Evolutionary conservation across 441 rosid species (phyloP).

Genomic region (Manihot esculenta): DNA sequence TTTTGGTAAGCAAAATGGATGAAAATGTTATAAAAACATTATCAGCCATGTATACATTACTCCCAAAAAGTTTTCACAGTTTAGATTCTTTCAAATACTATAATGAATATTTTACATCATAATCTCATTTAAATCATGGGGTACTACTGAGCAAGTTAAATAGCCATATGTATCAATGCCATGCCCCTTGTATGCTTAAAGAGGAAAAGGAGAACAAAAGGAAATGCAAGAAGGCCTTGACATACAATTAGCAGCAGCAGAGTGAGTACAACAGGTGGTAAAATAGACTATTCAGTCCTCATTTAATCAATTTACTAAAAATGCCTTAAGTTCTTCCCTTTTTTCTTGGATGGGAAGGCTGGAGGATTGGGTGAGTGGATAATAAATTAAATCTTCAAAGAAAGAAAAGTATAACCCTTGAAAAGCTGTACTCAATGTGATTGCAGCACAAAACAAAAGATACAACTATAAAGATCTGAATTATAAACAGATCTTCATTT

Average conservation of each 20-base stretch:
- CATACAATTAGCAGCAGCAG: background rate
- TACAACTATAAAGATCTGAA: background rate
- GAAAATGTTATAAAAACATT: slow-evolving; percentile 16
- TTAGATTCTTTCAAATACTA: background rate
- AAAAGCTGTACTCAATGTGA: background rate
- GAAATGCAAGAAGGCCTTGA: background rate
- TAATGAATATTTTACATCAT: background rate
- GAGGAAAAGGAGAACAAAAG: no score
- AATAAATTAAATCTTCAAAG: no score
- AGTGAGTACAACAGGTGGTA: background rate
- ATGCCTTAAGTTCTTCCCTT: no score
- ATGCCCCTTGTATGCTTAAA: no score
- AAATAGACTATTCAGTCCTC: background rate
- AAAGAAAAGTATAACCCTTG: no score
- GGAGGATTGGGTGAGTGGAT: no score
- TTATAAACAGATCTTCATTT: background rate
- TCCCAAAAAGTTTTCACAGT: background rate
- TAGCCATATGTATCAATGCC: no score
- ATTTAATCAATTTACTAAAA: background rate
- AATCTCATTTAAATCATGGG: background rate
- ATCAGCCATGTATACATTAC: background rate
- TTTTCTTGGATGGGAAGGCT: no score
- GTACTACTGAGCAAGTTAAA: no score
- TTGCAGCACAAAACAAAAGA: background rate
- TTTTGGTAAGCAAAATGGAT: background rate